A percentile compares a stretch with the other conserved stretches of the same genome.
Evolutionary conservation across 164 flowering plant genomes (phyloP).

Genomic region (Magnolia changhungtana): DNA sequence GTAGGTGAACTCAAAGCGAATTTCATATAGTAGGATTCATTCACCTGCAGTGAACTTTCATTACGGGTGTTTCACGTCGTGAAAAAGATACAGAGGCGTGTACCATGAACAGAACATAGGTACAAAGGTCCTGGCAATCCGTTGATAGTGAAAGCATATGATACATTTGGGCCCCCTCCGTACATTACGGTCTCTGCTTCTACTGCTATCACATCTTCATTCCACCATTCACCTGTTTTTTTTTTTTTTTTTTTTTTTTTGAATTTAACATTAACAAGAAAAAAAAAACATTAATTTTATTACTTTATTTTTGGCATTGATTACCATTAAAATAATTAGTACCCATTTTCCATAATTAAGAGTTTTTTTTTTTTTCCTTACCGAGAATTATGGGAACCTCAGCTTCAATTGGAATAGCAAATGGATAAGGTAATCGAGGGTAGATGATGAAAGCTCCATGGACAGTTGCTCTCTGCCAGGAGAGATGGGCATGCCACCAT

Average conservation of each 20-base stretch:
- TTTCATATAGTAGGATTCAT: neutral
- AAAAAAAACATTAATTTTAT: too few species aligned
- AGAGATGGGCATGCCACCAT: slow-evolving; percentile 56
- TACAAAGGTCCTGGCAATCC: slow-evolving; percentile 60
- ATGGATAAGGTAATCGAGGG: slow-evolving; percentile 52
- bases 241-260: neutral
- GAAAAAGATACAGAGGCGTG: too few species aligned
- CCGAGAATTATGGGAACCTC: slow-evolving; percentile 42
- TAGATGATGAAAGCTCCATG: slow-evolving; percentile 59
- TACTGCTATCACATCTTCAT: slow-evolving; percentile 35
- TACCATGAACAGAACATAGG: slow-evolving; percentile 51
- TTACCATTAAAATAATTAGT: too few species aligned
- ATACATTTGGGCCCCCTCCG: slow-evolving; percentile 44
- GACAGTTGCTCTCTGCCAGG: slow-evolving; percentile 59
- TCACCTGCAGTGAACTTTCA: too few species aligned
- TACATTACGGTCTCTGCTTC: slow-evolving; percentile 30
- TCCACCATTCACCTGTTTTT: slow-evolving; percentile 64
- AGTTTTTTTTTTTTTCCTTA: neutral
- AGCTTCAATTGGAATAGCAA: slow-evolving; percentile 29
- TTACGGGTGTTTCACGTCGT: too few species aligned
- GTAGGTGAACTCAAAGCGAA: neutral
- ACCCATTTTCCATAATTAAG: neutral
- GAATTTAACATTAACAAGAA: neutral
- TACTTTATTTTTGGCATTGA: too few species aligned
- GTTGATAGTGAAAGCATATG: slow-evolving; percentile 38